These are phyloP conservation scores for Artemisia argyi DNA, from an alignment of 129 eudicot species.

Conservation along the genomic window DNA sequence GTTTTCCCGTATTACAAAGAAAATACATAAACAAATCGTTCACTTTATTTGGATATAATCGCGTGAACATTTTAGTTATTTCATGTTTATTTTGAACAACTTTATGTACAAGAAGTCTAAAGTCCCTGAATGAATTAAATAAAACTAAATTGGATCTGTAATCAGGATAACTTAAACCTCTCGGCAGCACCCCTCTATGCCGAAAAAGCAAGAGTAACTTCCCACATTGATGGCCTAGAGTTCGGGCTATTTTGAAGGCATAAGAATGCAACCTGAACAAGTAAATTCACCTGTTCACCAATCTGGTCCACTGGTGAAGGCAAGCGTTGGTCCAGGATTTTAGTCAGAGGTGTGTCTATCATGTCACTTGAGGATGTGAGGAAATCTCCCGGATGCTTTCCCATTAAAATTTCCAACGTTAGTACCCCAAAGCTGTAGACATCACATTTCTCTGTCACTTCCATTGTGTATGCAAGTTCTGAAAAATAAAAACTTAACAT, in stretches of 20 bases:
- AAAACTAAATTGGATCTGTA: no score
- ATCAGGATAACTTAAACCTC: no score
- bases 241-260: background rate
- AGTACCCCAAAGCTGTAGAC: conserved; percentile 21
- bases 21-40: no score
- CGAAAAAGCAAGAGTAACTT: no score
- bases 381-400: conserved; percentile 24
- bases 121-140: no score
- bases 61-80: no score
- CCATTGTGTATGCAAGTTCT: conserved; percentile 20
- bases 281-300: background rate
- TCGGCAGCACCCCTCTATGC: no score
- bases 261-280: background rate
- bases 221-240: no score
- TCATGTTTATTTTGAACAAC: no score
- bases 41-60: no score
- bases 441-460: conserved; percentile 13
- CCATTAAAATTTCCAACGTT: conserved; percentile 22
- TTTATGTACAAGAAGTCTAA: no score
- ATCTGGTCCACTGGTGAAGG: background rate
- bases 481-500: background rate
- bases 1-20: no score
- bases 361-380: background rate
- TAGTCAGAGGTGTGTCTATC: background rate
- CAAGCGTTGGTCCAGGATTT: background rate